Base-by-base conservation (phyloP, 768 basidiomycete genomes). In the Mycena galopus region DNA sequence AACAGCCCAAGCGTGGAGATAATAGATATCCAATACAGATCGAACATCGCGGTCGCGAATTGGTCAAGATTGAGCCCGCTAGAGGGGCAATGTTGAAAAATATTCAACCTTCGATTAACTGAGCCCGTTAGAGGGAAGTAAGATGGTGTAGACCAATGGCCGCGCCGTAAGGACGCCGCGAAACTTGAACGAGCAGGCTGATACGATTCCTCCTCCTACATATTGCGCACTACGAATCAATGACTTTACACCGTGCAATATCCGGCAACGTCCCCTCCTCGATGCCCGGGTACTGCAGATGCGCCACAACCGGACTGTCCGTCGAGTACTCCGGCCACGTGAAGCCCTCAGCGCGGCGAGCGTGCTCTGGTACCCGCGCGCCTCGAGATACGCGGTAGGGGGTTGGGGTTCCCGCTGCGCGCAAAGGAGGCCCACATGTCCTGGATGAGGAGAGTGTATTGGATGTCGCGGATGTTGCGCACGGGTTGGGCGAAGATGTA, bases 371-470 rank as follows among this genome's bases (percentile, higher is more conserved):
- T 85, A 87, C 3, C 86, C 87, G 4, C 87, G 79, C 4, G 84
- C 86, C 0, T 74, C 64, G 32, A 88, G 82, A 75, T 84, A 88
- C 6, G 70, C 79, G 0, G 72, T 66, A 12, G 84, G 78, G 86
- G 87, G 66, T 87, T 88, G 3, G 88, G 88, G 67, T 88, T 76
- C 72, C 84, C 85, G 6, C 84, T 85, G 50, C 86, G 81, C 11
- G 84, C 86, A 68, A 88, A 88, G 9, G 84, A 75, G 0, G 83
- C 79, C 88, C 87, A 89, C 32, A 79, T 75, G 71, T 88, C 88
- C 17, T 84, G 77, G 60, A 78, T 78, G 60, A 85, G n/a, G 0
- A 64, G 51, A 4, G 64, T 65, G 37, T 65, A 60, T 10, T 21
- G 33, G 44, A 76, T 72, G 51, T 76, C 75, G 50, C 55, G 69